A percentile compares a stretch with the other conserved stretches of the same genome.
These are phyloP conservation scores for Diospyros kaki DNA, from an alignment of 148 eudicot species.

Conservation along the genomic window DNA sequence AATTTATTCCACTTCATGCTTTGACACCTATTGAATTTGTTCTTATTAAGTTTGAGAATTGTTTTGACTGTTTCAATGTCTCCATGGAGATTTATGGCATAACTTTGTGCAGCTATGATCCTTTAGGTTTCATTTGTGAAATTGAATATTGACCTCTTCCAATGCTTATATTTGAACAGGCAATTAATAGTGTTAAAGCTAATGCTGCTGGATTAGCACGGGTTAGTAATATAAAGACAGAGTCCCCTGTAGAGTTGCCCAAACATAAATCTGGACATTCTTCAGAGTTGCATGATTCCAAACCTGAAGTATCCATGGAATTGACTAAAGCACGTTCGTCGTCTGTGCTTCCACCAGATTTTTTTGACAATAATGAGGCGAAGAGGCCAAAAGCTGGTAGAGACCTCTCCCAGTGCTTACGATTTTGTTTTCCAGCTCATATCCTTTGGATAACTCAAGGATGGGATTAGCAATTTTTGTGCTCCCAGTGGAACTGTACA, in stretches of 20 bases:
- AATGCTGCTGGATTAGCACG: slow-evolving; percentile 50
- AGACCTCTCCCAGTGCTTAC: slow-evolving; percentile 11
- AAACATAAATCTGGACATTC: slow-evolving; percentile 31
- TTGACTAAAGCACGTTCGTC: slow-evolving; percentile 40
- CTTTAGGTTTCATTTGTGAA: background rate
- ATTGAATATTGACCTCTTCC: background rate
- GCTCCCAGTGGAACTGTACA: background rate
- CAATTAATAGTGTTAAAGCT: slow-evolving; percentile 66
- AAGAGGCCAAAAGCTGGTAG: slow-evolving; percentile 70
- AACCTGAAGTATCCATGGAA: slow-evolving; percentile 29
- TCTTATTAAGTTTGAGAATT: background rate
- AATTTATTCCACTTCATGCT: background rate
- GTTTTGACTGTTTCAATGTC: background rate
- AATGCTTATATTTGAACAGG: slow-evolving; percentile 39
- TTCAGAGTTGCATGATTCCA: slow-evolving; percentile 23
- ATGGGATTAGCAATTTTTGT: background rate
- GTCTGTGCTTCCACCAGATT: slow-evolving; percentile 63
- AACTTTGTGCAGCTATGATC: background rate
- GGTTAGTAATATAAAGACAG: slow-evolving; percentile 43
- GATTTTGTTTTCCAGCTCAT: background rate
- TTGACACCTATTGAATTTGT: background rate
- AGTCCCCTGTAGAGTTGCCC: slow-evolving; percentile 32
- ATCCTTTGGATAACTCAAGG: background rate
- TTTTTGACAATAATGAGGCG: slow-evolving; percentile 60
- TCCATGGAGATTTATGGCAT: background rate